A percentile compares a stretch with the other conserved stretches of the same genome.
phyloP scores from a whole-genome alignment of 2,329 filamentous ascomycete species.

The Colletotrichum spinosum region DNA sequence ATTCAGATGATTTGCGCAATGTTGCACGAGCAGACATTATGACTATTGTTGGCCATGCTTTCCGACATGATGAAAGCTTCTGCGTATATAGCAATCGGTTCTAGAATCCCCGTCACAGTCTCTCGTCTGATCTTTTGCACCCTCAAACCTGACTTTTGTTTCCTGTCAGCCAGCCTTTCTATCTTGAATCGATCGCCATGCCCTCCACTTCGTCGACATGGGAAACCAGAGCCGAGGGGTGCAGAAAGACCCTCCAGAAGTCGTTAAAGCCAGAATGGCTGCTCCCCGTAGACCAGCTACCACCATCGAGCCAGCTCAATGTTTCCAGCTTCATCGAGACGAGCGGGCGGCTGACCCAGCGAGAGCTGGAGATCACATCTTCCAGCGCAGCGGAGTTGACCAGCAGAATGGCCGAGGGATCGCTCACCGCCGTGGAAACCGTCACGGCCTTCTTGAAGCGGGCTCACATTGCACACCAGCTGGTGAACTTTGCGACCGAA shows the following conservation, averaged over 20 bases:
- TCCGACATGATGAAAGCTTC: too few species aligned
- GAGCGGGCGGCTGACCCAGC: slow-evolving; percentile 46
- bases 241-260: slow-evolving; percentile 15
- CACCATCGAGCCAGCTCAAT: slow-evolving; percentile 4
- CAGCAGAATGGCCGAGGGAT: slow-evolving; percentile 39
- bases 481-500: slow-evolving; percentile 44
- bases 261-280: slow-evolving; percentile 26
- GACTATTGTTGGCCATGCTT: too few species aligned
- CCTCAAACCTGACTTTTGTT: too few species aligned
- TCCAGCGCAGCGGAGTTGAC: slow-evolving; percentile 47
- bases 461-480: slow-evolving; percentile 60
- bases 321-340: slow-evolving; percentile 22
- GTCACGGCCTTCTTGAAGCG: slow-evolving; percentile 61
- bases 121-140: too few species aligned
- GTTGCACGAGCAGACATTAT: too few species aligned
- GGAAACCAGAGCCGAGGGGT: slow-evolving; percentile 19
- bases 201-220: background rate
- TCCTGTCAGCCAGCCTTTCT: too few species aligned
- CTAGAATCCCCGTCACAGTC: too few species aligned
- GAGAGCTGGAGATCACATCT: slow-evolving; percentile 53
- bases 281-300: slow-evolving; percentile 5
- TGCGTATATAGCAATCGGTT: too few species aligned
- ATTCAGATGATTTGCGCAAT: too few species aligned
- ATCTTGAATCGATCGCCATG: background rate
- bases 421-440: slow-evolving; percentile 49